Evolutionary conservation across 1,139 yeast genomes (phyloP), one percentile per base, ranked within the genome.

Genomic region (Saccharomyces hybrid): DNA sequence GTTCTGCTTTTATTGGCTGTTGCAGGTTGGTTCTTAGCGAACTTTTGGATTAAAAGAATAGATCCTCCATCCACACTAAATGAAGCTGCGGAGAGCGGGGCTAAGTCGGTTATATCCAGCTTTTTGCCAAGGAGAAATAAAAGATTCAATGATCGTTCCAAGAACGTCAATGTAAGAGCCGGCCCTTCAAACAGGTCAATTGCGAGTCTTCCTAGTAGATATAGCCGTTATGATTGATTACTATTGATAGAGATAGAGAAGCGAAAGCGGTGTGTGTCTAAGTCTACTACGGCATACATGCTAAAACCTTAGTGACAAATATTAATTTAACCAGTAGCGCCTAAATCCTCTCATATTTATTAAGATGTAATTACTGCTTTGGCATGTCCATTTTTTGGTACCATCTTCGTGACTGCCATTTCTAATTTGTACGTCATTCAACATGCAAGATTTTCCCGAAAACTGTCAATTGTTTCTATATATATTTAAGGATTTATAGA

Each of bases 1-100:
- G 72, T 80, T 42, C 72, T 82, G 56, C 59, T 79, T n/a, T 60
- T 71, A 3, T 54, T 76, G 38, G 75, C 73, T n/a, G 44, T 68
- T 3, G 42, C 59, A 0, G 71, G 77, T 47, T 69, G 73, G 53
- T 47, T 70, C 11, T 62, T 64, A 51, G 78, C 77, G 47, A 71
- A 72, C n/a, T 69, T 64, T 58, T 77, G 78, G 78, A 58, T 74
- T 55, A 67, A 68, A 12, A 65, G 70, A 53, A 66, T 65, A 21
- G 63, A 60, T 27, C 63, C 71, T 1, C 71, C 74, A 49, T 63
- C 65, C n/a, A 67, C 70, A 2, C 50, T 68, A 56, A 63, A 68
- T 57, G 67, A 69, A 53, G 65, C 69, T 26, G 59, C 69, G 44
- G 66, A 57, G 42, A 63, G 67, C 50, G 73, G 71, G 14, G 67